Evolutionary conservation across 805 yeast species (phyloP), one percentile per base, ranked within the genome.

Genomic region (Pichia occidentalis): DNA sequence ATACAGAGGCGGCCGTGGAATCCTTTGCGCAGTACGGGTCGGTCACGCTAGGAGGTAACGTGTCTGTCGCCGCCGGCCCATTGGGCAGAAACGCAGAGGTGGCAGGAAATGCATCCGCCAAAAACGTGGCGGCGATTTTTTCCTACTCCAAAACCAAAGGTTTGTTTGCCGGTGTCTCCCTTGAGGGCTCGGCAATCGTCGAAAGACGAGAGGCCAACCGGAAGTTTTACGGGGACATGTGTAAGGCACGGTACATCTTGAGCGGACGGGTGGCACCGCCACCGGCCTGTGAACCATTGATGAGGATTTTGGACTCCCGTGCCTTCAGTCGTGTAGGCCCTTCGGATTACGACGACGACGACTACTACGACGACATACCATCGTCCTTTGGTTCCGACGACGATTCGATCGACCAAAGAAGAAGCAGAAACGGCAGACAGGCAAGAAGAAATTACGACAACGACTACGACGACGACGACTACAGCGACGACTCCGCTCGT

Each of bases 81-180:
- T 65, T 92, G 48, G 98, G 98, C 39, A 77, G 98, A 63, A 87
- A 85, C 51, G 98, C 97, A 3, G 98, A 90, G 63, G 97, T 95
- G 34, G 95, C 94, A 13, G 97, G 95, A 16, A 75, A 94, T 20
- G 97, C 97, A 1, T 85, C 96, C 4, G 61, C 86, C 40, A 81
- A 80, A 50, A 71, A 81, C 37, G 92, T 87, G 4, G 85, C 97
- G 4, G 95, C 97, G 6, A 80, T 90, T 13, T 90, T 90, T 57
- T 68, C 97, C 1, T 90, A 92, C 63, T 85, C 97, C 10, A 90
- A 92, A 61, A 87, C 96, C 4, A 90, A 92, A 60, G 98, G 98
- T 46, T 70, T 92, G 34, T 90, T 85, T 64, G 98, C 98, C 0
- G 98, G 98, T 55, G 94, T 90, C 14, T 90, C 97, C 1, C 72